phyloP scores from a whole-genome alignment of 129 eudicot genomes.

The Flaveria sonorensis region DNA sequence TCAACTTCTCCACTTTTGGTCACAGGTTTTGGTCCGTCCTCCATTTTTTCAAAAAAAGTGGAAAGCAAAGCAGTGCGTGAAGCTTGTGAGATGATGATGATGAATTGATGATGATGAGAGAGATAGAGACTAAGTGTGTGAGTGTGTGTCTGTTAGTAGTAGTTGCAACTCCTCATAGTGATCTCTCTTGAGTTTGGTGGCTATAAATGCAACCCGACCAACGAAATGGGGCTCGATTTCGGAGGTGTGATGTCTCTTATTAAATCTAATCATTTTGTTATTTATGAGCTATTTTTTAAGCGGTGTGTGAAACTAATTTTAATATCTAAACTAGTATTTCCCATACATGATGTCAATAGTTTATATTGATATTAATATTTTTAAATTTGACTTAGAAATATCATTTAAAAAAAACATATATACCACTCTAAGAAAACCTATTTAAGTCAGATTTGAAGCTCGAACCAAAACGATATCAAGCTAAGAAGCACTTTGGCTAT shows the following conservation, averaged over 20 bases:
- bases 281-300: too few relatives aligned
- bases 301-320: too few relatives aligned
- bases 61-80: conserved; percentile 23
- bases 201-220: conserved; percentile 33
- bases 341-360: too few relatives aligned
- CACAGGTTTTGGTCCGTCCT: conserved; percentile 24
- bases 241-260: background rate
- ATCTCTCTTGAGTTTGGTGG: conserved; percentile 27
- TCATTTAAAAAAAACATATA: too few relatives aligned
- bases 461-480: too few relatives aligned
- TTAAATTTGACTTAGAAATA: too few relatives aligned
- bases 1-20: conserved; percentile 38
- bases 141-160: background rate
- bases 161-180: background rate
- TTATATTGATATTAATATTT: too few relatives aligned
- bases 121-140: conserved; percentile 1
- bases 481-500: too few relatives aligned
- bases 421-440: too few relatives aligned
- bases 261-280: background rate
- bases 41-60: conserved; percentile 36
- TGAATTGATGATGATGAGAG: background rate
- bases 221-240: conserved; percentile 5
- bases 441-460: too few relatives aligned
- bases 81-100: conserved; percentile 28
- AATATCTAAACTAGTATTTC: too few relatives aligned